Evolutionary conservation across 306 rosid species (phyloP).

Genomic region (Dryas alaskensis): DNA sequence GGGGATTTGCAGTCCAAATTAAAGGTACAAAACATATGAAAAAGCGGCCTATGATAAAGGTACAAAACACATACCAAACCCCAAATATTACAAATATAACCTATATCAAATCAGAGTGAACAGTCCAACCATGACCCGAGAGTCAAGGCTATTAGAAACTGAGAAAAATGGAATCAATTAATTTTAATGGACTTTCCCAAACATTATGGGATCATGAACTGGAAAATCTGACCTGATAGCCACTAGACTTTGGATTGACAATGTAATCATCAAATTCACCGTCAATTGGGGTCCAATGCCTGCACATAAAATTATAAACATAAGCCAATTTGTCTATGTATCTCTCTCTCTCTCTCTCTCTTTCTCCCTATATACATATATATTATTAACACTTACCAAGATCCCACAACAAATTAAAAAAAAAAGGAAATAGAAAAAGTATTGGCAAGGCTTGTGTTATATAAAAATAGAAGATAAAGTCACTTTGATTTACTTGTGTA

Average conservation of each 20-base stretch:
- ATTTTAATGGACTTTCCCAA: not conserved
- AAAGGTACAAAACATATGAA: constrained; percentile 10
- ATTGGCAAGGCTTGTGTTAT: not conserved
- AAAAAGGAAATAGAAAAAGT: not conserved
- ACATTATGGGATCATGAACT: constrained; percentile 13
- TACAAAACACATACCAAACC: not conserved
- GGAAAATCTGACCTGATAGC: constrained; percentile 74
- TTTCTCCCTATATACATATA: too few species aligned
- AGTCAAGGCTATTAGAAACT: not conserved
- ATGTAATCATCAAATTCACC: constrained; percentile 98
- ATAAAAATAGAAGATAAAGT: constrained; percentile 13
- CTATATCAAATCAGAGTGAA: not conserved
- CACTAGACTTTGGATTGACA: constrained; percentile 94
- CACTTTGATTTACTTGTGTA: constrained; percentile 64
- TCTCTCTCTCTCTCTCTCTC: too few species aligned
- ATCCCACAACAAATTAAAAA: not conserved
- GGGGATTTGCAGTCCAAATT: constrained; percentile 1
- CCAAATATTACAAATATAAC: not conserved
- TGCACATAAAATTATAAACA: constrained; percentile 25
- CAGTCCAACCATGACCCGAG: not conserved
- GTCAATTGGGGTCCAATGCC: constrained; percentile 91
- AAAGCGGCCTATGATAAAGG: constrained; percentile 13
- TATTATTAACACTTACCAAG: not conserved
- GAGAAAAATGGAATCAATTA: not conserved
- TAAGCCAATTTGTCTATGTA: not conserved